phyloP scores from a whole-genome alignment of 1,284 basidiomycete species.

The Agaricales sp. region DNA sequence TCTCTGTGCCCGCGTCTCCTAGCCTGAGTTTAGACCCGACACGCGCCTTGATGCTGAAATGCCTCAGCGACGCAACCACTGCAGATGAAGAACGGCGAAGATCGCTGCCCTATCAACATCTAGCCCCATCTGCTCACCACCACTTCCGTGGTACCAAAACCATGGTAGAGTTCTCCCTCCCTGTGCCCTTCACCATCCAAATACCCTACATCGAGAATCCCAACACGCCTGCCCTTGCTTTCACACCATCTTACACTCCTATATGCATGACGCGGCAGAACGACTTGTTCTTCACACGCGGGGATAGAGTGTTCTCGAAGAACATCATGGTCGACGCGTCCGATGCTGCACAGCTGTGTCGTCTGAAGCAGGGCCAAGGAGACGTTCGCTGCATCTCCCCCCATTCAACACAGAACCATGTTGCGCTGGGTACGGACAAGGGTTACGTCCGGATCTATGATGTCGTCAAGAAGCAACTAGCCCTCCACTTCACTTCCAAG shows the following conservation, averaged over 20 bases:
- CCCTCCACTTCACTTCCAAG: slow-evolving; percentile 19
- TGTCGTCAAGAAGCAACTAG: slow-evolving; percentile 24
- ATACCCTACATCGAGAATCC: neutral
- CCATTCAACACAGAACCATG: slow-evolving; percentile 20
- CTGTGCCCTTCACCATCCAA: slow-evolving; percentile 5
- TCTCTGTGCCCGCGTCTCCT: neutral
- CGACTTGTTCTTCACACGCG: slow-evolving; percentile 37
- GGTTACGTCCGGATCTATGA: slow-evolving; percentile 45
- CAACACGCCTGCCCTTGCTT: neutral
- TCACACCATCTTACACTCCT: slow-evolving; percentile 13
- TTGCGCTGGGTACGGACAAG: slow-evolving; percentile 37
- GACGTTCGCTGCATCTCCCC: slow-evolving; percentile 29
- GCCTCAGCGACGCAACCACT: no score
- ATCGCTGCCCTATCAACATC: neutral
- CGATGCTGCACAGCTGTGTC: slow-evolving; percentile 42
- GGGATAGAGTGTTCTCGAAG: slow-evolving; percentile 42
- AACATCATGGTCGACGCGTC: slow-evolving; percentile 24
- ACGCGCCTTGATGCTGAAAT: no score
- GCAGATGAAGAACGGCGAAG: no score
- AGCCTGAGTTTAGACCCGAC: neutral
- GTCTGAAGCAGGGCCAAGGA: slow-evolving; percentile 32
- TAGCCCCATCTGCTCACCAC: neutral
- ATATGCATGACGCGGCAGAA: slow-evolving; percentile 33
- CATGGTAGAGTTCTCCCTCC: slow-evolving; percentile 28
- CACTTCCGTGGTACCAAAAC: slow-evolving; percentile 17